A percentile compares a stretch with the other conserved stretches of the same genome.
Conservation (phyloP, 2,329 filamentous ascomycete species). For the Venturia aucupariae region DNA sequence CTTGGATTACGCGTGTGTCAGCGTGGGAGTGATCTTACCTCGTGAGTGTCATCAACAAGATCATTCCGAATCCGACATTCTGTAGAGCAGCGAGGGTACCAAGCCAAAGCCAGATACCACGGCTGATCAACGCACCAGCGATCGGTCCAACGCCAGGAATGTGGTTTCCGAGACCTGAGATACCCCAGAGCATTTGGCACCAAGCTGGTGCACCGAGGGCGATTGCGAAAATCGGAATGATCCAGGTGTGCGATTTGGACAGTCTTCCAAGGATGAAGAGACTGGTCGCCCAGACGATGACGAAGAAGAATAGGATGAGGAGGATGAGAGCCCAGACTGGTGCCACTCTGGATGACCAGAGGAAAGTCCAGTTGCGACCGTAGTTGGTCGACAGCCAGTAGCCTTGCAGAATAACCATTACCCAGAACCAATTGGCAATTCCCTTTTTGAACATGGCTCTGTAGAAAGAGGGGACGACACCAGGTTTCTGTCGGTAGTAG, state of each 20-base stretch:
- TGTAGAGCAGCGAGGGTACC: conserved; percentile 57
- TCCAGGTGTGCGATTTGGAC: conserved; percentile 53
- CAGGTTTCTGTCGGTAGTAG: conserved; percentile 57
- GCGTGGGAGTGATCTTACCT: conserved; percentile 15
- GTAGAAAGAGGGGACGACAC: conserved; percentile 57
- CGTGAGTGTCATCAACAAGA: conserved; percentile 55
- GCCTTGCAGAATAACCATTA: conserved; percentile 55
- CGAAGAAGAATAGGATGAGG: conserved; percentile 47
- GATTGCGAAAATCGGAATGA: conserved; percentile 58
- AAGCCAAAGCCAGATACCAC: conserved; percentile 57
- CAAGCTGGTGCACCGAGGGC: conserved; percentile 57
- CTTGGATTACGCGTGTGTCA: no score
- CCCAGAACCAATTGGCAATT: conserved; percentile 58
- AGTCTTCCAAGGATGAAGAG: conserved; percentile 44
- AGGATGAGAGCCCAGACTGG: conserved; percentile 49
- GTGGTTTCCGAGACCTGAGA: conserved; percentile 50
- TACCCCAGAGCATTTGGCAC: conserved; percentile 60
- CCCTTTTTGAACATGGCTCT: conserved; percentile 51
- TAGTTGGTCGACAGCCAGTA: conserved; percentile 59
- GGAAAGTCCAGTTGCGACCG: conserved; percentile 57
- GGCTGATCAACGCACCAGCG: conserved; percentile 46
- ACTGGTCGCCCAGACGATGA: conserved; percentile 46
- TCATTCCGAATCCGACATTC: conserved; percentile 59
- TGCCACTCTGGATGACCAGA: conserved; percentile 50
- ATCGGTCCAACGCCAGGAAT: conserved; percentile 52